Evolutionary conservation across 1,284 basidiomycete species (phyloP), one percentile per base, ranked within the genome.

Genomic region (Leccinum huronense): DNA sequence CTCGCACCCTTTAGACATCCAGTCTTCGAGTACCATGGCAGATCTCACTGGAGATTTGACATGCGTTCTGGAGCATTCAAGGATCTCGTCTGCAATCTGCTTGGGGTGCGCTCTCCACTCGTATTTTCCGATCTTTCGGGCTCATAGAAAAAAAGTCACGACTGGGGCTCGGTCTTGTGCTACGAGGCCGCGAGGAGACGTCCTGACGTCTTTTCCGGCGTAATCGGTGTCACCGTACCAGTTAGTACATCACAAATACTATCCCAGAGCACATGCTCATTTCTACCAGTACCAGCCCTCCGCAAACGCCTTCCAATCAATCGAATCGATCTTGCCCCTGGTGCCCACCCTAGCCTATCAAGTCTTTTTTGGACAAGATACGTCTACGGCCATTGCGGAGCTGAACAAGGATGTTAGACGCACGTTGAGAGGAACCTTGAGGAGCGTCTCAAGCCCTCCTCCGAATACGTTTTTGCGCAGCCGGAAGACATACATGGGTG

Each of bases 111-210:
- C 54, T n/a, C 30, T 2, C 1, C 1, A n/a, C 14, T 48, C 60
- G 40, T 42, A 16, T 19, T 36, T 0, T 19, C 14, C n/a, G n/a
- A 14, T 27, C 51, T 1, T 42, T 64, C 60, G 63, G 45, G 63
- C 51, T n/a, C 36, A 1, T 27, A 5, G 36, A 9, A 45, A 8
- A 19, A 57, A 51, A 89, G 89, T 9, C 89, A 91, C 68, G 89
- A 91, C 67, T 90, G 88, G 89, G 89, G 89, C 42, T 78, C 86
- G 2, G 80, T 83, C 61, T 68, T 84, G 2, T 91, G 88, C 69
- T 87, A 85, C 70, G 86, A 90, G 72, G 84, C 86, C 14, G 87
- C 84, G 1, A 81, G 87, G 11, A 79, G 81, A 75, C 78, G 87
- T 23, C 89, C 88, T 0, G 87, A 89, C 66, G 71, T 86, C 2